A percentile compares a stretch with the other conserved stretches of the same genome.
These are phyloP conservation scores for Pseudonitzschia pungens DNA, from an alignment of 108 stramenopile genomes.

Conservation along the genomic window DNA sequence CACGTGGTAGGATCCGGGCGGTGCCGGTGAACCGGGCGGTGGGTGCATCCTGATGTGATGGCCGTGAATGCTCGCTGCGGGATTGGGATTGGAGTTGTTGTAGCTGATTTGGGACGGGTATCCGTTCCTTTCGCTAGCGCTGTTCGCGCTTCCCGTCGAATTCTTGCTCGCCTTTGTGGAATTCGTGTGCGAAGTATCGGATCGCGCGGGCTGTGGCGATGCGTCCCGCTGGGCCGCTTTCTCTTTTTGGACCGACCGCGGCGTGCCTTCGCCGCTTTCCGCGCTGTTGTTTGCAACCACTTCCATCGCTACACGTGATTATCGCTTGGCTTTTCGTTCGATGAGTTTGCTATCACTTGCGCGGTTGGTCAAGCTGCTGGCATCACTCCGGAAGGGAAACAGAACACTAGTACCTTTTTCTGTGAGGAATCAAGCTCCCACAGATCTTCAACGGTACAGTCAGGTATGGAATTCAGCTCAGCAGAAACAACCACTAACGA, in stretches of 20 bases:
- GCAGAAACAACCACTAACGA: too few relatives aligned
- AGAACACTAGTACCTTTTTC: too few relatives aligned
- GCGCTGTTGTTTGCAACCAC: too few relatives aligned
- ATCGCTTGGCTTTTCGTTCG: too few relatives aligned
- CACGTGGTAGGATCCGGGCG: conserved; percentile 1
- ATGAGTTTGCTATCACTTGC: too few relatives aligned
- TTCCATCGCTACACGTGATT: too few relatives aligned
- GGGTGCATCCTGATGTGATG: neutral
- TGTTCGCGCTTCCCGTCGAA: conserved; percentile 2
- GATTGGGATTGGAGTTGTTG: neutral
- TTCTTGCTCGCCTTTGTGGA: conserved; percentile 11
- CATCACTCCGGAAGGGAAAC: too few relatives aligned
- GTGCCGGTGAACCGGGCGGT: neutral
- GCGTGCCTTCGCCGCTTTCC: neutral
- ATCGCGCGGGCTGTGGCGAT: neutral
- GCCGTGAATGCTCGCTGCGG: neutral
- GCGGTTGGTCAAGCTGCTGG: too few relatives aligned
- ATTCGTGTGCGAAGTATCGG: conserved; percentile 2
- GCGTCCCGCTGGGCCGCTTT: neutral
- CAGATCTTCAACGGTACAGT: too few relatives aligned
- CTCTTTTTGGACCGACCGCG: neutral
- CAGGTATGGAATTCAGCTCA: too few relatives aligned
- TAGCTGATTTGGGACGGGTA: conserved; percentile 10
- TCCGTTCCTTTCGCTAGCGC: neutral
- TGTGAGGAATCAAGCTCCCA: too few relatives aligned